Evolutionary conservation across 768 basidiomycete genomes (phyloP), one percentile per base, ranked within the genome.

Genomic region (Crassisporium funariophilum): DNA sequence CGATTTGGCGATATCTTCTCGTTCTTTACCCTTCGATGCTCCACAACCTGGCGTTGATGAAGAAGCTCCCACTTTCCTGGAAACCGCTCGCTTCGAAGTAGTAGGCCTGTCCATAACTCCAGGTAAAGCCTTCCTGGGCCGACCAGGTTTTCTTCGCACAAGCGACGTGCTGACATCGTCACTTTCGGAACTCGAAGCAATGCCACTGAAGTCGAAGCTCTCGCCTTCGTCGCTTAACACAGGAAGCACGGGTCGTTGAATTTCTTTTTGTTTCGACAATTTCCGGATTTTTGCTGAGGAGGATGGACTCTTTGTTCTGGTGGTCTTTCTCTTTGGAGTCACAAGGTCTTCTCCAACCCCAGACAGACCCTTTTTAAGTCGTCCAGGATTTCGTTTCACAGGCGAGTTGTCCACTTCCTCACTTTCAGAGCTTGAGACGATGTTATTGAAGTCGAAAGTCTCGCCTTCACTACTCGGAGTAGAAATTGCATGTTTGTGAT

Each of bases 151-250:
- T 16, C 34, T 29, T 44, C 41, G 41, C 33, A 29, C 12, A 16
- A 40, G 16, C 20, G 17, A 17, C 15, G 21, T 25, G 42, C 10
- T 15, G 13, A 17, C 15, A 22, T 37, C 43, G 15, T 49, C 48
- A 34, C 19, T 45, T 52, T 53, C 52, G 22, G 52, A 53, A 23
- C 50, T 52, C 41, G 58, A 46, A n/a, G 52, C 53, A 35, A 42
- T 58, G 12, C 52, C 60, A 44, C 59, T 58, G 27, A 65, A 55
- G 41, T 66, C 60, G 38, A 66, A 64, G 27, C 42, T 48, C 40
- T 68, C 66, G 11, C 64, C 61, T 41, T 64, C 63, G 31, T 61
- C 62, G 31, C 59, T 61, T 19, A 49, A 46, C 17, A 37, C 33
- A 13, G 21, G 34, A 41, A 10, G 27, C 22, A 38, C 29, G 29